Evolutionary conservation across 176 grass and related monocot species (phyloP).

Genomic region (Hordeum vulgare): DNA sequence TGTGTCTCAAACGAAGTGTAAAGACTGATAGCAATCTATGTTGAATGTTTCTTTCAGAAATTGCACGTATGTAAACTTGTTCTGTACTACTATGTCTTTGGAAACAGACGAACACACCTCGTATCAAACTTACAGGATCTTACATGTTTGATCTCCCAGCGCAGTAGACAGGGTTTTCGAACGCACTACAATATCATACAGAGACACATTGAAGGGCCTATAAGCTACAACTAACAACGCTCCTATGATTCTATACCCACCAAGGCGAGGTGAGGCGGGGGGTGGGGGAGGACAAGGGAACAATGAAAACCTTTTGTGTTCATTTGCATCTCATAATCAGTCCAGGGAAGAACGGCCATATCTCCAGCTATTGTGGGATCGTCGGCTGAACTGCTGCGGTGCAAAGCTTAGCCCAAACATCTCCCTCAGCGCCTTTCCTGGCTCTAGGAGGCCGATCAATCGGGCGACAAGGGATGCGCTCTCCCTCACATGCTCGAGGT

Average conservation of each 20-base stretch:
- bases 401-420: constrained; percentile 96
- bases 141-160: background rate
- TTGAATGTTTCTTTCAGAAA: background rate
- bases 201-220: background rate
- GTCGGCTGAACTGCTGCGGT: constrained; percentile 51
- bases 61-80: background rate
- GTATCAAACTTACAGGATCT: background rate
- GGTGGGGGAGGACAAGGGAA: background rate
- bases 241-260: background rate
- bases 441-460: constrained; percentile 72
- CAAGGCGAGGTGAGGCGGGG: background rate
- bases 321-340: background rate
- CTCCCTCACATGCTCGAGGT: constrained; percentile 83
- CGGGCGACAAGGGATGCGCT: constrained; percentile 80
- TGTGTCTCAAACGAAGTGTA: background rate
- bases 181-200: background rate
- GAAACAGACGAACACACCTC: background rate
- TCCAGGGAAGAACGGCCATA: constrained; percentile 51
- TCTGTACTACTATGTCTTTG: background rate
- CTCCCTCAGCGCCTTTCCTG: constrained; percentile 78
- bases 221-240: background rate
- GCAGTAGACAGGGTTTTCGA: background rate
- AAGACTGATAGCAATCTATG: background rate
- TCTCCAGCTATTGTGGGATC: constrained; percentile 65
- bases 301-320: background rate